Evolutionary conservation across 1,139 yeast genomes (phyloP).

Genomic region (Scheffersomyces parashehatae): DNA sequence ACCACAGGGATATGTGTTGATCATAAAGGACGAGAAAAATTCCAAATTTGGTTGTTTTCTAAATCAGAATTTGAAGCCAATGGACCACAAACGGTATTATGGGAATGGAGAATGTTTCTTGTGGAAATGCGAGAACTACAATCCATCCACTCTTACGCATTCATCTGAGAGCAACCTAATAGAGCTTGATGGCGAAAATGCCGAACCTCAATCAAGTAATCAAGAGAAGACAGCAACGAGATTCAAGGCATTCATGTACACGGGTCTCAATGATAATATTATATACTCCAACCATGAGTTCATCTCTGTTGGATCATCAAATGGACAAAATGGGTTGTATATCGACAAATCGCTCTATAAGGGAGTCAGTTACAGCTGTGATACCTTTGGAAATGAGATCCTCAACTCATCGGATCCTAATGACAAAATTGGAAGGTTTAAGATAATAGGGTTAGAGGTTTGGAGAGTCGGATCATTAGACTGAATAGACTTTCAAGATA

Average conservation of each 20-base stretch:
- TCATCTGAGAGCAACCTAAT: background rate
- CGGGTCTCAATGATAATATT: constrained; percentile 85
- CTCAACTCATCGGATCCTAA: constrained; percentile 50
- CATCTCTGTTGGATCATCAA: constrained; percentile 86
- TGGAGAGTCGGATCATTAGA: constrained; percentile 69
- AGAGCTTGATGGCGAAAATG: background rate
- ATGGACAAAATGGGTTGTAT: constrained; percentile 91
- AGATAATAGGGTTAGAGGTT: constrained; percentile 75
- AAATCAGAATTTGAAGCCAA: constrained; percentile 72
- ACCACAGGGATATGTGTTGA: constrained; percentile 68
- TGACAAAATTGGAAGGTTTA: constrained; percentile 52
- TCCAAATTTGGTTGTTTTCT: constrained; percentile 80
- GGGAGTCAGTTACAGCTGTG: constrained; percentile 78
- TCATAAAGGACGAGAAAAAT: constrained; percentile 62
- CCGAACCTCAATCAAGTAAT: background rate
- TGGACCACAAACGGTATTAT: constrained; percentile 71
- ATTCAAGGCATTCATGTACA: constrained; percentile 82
- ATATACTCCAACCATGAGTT: constrained; percentile 79
- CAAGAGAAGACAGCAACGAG: constrained; percentile 23
- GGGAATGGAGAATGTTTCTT: constrained; percentile 96
- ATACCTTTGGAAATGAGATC: constrained; percentile 89
- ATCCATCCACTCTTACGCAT: constrained; percentile 14
- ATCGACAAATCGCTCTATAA: constrained; percentile 68
- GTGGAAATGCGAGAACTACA: constrained; percentile 63
- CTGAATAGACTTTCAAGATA: constrained; percentile 1